phyloP scores from a whole-genome alignment of 805 yeast species.

The Wickerhamomyces strasburgensis region DNA sequence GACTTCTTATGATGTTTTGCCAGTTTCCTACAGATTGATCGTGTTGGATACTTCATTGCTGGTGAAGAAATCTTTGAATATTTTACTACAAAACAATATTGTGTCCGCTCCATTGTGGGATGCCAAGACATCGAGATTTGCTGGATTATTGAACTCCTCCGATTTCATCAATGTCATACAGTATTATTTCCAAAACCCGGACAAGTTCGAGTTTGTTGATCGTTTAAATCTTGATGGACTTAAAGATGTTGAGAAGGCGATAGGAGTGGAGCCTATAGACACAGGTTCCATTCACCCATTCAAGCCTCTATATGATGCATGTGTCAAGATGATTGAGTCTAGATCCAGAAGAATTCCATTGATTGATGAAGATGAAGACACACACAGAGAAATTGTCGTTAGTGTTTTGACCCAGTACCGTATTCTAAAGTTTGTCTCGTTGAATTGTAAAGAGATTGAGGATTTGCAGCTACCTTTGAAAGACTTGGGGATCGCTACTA shows the following conservation, averaged over 20 bases:
- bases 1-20: slow-evolving; percentile 93
- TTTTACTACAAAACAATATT: slow-evolving; percentile 85
- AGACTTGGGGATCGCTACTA: slow-evolving; percentile 62
- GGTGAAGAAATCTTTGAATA: slow-evolving; percentile 86
- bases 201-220: slow-evolving; percentile 82
- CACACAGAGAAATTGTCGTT: slow-evolving; percentile 90
- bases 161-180: slow-evolving; percentile 95
- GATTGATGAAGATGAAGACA: slow-evolving; percentile 89
- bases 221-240: slow-evolving; percentile 79
- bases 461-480: slow-evolving; percentile 72
- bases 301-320: slow-evolving; percentile 84
- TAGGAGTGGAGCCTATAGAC: slow-evolving; percentile 83
- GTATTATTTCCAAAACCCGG: slow-evolving; percentile 86
- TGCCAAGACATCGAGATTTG: slow-evolving; percentile 80
- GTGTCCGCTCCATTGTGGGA: slow-evolving; percentile 98
- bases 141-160: slow-evolving; percentile 86
- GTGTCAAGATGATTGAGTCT: slow-evolving; percentile 83
- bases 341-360: slow-evolving; percentile 91
- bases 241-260: slow-evolving; percentile 78
- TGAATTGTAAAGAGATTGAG: slow-evolving; percentile 92
- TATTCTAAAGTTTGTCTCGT: slow-evolving; percentile 88
- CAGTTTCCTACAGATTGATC: slow-evolving; percentile 87
- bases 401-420: slow-evolving; percentile 94
- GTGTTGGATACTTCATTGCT: slow-evolving; percentile 88
- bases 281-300: slow-evolving; percentile 88